Evolutionary conservation across 176 grass and related monocot species (phyloP).

Genomic region (Alopecurus myosuroides): DNA sequence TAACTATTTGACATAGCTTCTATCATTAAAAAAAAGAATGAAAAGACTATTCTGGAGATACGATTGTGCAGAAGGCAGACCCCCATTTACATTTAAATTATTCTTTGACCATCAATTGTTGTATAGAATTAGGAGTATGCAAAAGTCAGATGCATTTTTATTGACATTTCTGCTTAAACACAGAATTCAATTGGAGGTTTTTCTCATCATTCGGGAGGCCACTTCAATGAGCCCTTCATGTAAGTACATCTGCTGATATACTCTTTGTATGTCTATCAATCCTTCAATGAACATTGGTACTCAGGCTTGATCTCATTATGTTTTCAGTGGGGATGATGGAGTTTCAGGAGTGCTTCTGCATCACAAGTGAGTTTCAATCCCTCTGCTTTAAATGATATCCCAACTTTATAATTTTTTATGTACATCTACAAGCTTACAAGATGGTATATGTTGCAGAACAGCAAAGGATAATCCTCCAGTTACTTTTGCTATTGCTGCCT

Average conservation of each 20-base stretch:
- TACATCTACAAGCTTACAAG: slow-evolving; percentile 10
- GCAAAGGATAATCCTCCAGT: slow-evolving; percentile 97
- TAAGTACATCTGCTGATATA: slow-evolving; percentile 35
- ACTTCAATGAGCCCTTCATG: slow-evolving; percentile 97
- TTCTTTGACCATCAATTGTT: background rate
- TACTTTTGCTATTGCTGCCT: slow-evolving; percentile 91
- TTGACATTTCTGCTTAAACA: slow-evolving; percentile 22
- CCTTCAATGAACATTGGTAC: background rate
- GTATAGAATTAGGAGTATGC: background rate
- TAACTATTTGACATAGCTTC: background rate
- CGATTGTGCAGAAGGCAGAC: background rate
- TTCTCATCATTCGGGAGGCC: slow-evolving; percentile 89
- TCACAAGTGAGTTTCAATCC: slow-evolving; percentile 79
- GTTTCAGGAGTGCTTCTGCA: slow-evolving; percentile 96
- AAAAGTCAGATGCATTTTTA: background rate
- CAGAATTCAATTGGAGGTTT: slow-evolving; percentile 98
- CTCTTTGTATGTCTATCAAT: background rate
- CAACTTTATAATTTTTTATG: background rate
- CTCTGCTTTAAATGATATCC: slow-evolving; percentile 16
- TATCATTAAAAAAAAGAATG: background rate
- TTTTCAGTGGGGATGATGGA: slow-evolving; percentile 80
- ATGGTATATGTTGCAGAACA: slow-evolving; percentile 55
- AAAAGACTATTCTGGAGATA: background rate
- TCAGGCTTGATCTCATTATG: slow-evolving; percentile 18
- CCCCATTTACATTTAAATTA: background rate